These are phyloP conservation scores for Buddleja alternifolia DNA, from an alignment of 257 asterid genomes.

Conservation along the genomic window DNA sequence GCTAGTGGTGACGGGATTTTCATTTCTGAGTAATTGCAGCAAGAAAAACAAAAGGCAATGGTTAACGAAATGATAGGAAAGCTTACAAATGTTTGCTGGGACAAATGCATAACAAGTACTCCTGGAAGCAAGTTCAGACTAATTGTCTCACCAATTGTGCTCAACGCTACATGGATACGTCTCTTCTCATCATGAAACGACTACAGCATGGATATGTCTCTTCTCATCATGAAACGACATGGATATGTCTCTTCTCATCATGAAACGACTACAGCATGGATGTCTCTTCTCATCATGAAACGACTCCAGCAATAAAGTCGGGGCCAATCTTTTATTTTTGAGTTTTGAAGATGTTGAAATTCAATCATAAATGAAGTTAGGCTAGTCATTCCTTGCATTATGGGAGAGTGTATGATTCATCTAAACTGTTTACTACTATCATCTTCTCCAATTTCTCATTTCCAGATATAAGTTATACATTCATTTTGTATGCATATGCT, in stretches of 20 bases:
- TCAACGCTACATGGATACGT: slow-evolving; percentile 85
- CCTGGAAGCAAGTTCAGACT: slow-evolving; percentile 94
- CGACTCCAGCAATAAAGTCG: slow-evolving; percentile 61
- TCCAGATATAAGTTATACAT: neutral
- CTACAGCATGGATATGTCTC: slow-evolving; percentile 83
- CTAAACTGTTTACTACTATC: neutral
- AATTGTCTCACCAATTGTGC: slow-evolving; percentile 83
- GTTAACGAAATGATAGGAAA: slow-evolving; percentile 75
- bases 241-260: slow-evolving; percentile 76
- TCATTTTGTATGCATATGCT: neutral
- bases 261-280: slow-evolving; percentile 95
- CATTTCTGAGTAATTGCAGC: slow-evolving; percentile 45
- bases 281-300: slow-evolving; percentile 71
- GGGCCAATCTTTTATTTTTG: neutral
- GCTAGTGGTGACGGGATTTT: too few species aligned
- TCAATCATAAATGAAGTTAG: neutral
- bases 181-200: slow-evolving; percentile 74
- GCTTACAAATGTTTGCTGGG: slow-evolving; percentile 91
- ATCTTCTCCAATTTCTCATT: slow-evolving; percentile 2
- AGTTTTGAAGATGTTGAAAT: neutral
- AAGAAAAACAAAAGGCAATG: slow-evolving; percentile 86
- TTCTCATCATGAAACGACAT: slow-evolving; percentile 82
- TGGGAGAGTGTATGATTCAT: neutral
- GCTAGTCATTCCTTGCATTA: neutral
- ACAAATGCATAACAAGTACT: slow-evolving; percentile 81